Evolutionary conservation across 2,329 filamentous ascomycete genomes (phyloP).

Genomic region (Alternaria brassicae): DNA sequence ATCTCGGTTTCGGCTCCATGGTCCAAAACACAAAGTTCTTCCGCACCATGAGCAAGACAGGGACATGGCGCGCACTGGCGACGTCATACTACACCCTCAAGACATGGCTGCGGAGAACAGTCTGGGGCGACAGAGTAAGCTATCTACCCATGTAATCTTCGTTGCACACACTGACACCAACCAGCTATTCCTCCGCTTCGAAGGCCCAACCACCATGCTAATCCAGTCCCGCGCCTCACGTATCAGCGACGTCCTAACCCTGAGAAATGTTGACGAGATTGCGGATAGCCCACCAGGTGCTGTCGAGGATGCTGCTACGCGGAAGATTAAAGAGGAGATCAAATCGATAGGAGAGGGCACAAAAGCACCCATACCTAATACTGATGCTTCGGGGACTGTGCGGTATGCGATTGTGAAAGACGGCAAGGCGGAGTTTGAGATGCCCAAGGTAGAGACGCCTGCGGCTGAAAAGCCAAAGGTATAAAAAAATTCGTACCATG

Average conservation of each 20-base stretch:
- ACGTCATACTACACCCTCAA: conserved; percentile 72
- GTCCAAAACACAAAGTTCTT: conserved; percentile 77
- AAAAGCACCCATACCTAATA: conserved; percentile 25
- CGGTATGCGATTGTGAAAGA: conserved; percentile 37
- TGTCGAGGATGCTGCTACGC: conserved; percentile 61
- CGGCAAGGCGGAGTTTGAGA: conserved; percentile 40
- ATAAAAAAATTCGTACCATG: conserved; percentile 16
- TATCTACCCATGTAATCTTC: no score
- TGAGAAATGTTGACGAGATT: conserved; percentile 86
- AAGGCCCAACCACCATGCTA: conserved; percentile 83
- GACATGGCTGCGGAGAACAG: conserved; percentile 78
- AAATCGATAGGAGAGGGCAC: conserved; percentile 39
- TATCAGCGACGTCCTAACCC: conserved; percentile 77
- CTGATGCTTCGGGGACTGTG: conserved; percentile 26
- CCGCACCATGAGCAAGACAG: conserved; percentile 72
- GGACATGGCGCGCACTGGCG: conserved; percentile 73
- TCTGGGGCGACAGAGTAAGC: conserved; percentile 86
- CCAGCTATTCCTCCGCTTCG: conserved; percentile 84
- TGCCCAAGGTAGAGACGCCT: conserved; percentile 8
- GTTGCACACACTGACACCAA: conserved; percentile 17
- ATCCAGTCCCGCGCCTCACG: conserved; percentile 86
- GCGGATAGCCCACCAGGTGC: conserved; percentile 80
- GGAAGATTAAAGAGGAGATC: conserved; percentile 48
- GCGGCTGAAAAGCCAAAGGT: conserved; percentile 10
- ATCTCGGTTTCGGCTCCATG: conserved; percentile 66